Evolutionary conservation across 2,329 filamentous ascomycete species (phyloP).

Genomic region (Xylariaceae sp.): DNA sequence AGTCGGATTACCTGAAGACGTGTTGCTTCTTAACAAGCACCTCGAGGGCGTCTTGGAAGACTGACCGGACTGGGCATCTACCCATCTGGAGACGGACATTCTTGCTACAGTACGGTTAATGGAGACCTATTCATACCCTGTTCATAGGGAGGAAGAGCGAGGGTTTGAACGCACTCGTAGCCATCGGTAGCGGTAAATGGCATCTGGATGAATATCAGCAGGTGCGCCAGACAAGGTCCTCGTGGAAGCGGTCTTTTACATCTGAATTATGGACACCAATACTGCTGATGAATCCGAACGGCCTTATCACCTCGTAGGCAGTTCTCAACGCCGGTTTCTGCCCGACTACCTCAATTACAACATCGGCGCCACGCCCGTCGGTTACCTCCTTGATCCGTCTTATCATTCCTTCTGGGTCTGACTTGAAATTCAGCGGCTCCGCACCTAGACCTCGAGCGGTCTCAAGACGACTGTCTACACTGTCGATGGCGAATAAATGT

Average conservation of each 20-base stretch:
- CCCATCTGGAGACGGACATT: constrained; percentile 72
- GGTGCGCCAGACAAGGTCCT: neutral
- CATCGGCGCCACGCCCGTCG: constrained; percentile 75
- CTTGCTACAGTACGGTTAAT: constrained; percentile 45
- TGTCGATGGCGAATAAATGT: constrained; percentile 73
- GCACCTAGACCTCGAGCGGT: constrained; percentile 70
- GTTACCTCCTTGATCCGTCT: constrained; percentile 68
- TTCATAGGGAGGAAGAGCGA: neutral
- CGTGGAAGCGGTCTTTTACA: constrained; percentile 38
- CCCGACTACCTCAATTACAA: constrained; percentile 74
- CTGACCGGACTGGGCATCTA: constrained; percentile 65
- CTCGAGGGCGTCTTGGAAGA: constrained; percentile 60
- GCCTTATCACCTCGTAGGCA: constrained; percentile 64
- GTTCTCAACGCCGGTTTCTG: constrained; percentile 62
- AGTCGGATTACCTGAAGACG: constrained; percentile 54
- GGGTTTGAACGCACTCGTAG: constrained; percentile 40
- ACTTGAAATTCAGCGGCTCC: constrained; percentile 74
- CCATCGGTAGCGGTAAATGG: constrained; percentile 61
- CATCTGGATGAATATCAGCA: constrained; percentile 43
- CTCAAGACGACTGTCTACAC: constrained; percentile 67
- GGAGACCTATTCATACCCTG: neutral
- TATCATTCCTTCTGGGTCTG: constrained; percentile 58
- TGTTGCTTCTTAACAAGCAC: constrained; percentile 62
- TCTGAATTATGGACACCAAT: constrained; percentile 72
- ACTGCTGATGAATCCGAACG: constrained; percentile 68